A percentile compares a stretch with the other conserved stretches of the same genome.
These are phyloP conservation scores for Dimocarpus longan DNA, from an alignment of 345 rosid genomes.

Conservation along the genomic window DNA sequence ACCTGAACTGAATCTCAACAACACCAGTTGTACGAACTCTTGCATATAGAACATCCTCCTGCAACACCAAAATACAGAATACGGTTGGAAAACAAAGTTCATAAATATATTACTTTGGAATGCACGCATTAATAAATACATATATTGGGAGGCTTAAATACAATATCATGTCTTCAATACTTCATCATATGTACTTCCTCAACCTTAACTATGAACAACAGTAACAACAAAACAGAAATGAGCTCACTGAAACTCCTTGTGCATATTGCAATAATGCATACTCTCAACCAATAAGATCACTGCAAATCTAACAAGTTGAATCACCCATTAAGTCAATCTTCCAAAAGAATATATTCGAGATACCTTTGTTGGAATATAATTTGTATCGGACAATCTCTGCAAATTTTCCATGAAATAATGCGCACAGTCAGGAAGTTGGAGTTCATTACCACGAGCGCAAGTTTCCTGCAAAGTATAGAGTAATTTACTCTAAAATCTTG, in stretches of 20 bases:
- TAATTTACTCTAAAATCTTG: slow-evolving; percentile 11
- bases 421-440: slow-evolving; percentile 96
- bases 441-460: slow-evolving; percentile 73
- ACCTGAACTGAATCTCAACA: slow-evolving; percentile 99
- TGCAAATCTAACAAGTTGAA: not conserved
- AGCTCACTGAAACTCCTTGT: not conserved
- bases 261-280: not conserved
- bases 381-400: slow-evolving; percentile 69
- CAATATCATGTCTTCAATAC: not conserved
- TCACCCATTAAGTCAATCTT: not conserved
- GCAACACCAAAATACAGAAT: slow-evolving; percentile 29
- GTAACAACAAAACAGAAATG: not conserved
- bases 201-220: not conserved
- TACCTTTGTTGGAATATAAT: slow-evolving; percentile 97
- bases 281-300: not conserved
- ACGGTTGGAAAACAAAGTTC: not conserved
- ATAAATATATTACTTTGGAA: not conserved
- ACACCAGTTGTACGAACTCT: slow-evolving; percentile 98
- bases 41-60: slow-evolving; percentile 97
- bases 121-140: not conserved
- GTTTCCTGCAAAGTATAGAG: slow-evolving; percentile 65
- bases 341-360: not conserved
- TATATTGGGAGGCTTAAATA: not conserved
- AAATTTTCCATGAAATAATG: slow-evolving; percentile 92
- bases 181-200: not conserved